Evolutionary conservation across 805 yeast species (phyloP).

Genomic region (Lachancea waltii): DNA sequence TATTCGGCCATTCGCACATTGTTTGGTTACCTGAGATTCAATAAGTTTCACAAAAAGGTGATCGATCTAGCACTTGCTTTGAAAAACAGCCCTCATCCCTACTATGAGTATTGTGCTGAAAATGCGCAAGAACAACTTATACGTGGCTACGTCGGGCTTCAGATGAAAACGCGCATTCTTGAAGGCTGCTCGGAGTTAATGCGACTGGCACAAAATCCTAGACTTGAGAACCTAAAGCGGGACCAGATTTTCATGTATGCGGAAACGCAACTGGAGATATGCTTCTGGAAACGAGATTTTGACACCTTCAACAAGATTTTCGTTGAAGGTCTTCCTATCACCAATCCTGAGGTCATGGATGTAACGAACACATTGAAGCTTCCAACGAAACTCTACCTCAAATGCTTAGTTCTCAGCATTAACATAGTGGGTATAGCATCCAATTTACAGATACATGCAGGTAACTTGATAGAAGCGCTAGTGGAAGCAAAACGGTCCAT

Average conservation of each 20-base stretch:
- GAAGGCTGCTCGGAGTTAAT: not conserved
- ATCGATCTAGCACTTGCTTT: slow-evolving; percentile 11
- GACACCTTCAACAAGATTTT: slow-evolving; percentile 18
- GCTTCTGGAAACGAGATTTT: slow-evolving; percentile 15
- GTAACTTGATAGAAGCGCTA: slow-evolving; percentile 21
- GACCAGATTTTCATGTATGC: slow-evolving; percentile 13
- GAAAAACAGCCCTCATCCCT: not conserved
- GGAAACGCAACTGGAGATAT: slow-evolving; percentile 7
- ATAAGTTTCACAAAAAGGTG: slow-evolving; percentile 21
- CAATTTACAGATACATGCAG: slow-evolving; percentile 13
- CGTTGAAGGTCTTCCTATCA: slow-evolving; percentile 11
- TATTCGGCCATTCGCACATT: slow-evolving; percentile 18
- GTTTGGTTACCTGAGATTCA: slow-evolving; percentile 22
- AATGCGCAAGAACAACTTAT: not conserved
- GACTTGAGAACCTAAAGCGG: slow-evolving; percentile 4
- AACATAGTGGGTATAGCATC: slow-evolving; percentile 18
- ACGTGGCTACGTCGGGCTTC: not conserved
- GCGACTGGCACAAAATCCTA: too few relatives aligned
- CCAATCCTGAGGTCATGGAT: slow-evolving; percentile 22
- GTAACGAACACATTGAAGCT: slow-evolving; percentile 19
- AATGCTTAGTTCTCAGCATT: slow-evolving; percentile 27
- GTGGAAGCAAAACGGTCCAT: slow-evolving; percentile 43
- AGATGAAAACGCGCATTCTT: not conserved
- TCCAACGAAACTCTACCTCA: slow-evolving; percentile 19
- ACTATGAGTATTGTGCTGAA: not conserved